Evolutionary conservation across 768 basidiomycete species (phyloP).

Genomic region (Podaxis pistillaris): DNA sequence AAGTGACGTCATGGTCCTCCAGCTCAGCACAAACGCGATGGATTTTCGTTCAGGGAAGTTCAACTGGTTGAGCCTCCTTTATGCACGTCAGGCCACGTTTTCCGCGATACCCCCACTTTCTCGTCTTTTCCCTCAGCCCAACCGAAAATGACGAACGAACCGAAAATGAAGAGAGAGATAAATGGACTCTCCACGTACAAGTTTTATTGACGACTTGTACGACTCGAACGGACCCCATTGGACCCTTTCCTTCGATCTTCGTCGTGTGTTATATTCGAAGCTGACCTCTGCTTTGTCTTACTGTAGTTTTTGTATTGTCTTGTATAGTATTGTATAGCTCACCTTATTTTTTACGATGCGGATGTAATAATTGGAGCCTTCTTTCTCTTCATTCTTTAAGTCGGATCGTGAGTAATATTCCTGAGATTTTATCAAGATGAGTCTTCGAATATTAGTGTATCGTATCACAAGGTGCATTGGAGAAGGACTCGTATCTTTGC

Average conservation of each 20-base stretch:
- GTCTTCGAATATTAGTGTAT: no score
- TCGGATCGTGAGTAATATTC: not conserved
- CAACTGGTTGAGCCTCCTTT: not conserved
- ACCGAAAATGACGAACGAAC: not conserved
- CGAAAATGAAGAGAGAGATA: not conserved
- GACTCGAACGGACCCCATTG: not conserved
- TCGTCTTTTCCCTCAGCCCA: not conserved
- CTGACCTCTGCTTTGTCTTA: not conserved
- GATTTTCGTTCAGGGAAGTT: not conserved
- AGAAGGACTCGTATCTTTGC: no score
- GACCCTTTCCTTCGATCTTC: not conserved
- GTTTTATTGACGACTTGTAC: not conserved
- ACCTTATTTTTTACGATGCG: not conserved
- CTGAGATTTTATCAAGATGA: no score
- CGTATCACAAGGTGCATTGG: no score
- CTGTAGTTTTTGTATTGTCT: not conserved
- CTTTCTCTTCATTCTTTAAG: not conserved
- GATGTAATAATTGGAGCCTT: not conserved
- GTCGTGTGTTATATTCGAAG: not conserved
- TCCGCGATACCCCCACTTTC: not conserved
- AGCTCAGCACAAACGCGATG: no score
- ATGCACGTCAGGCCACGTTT: not conserved
- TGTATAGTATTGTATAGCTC: not conserved
- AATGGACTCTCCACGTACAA: not conserved
- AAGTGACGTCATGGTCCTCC: not conserved